A percentile compares a stretch with the other conserved stretches of the same genome.
These are phyloP conservation scores for Trichomonascaceae sp. DNA, from an alignment of 1,139 yeast species.

Conservation along the genomic window DNA sequence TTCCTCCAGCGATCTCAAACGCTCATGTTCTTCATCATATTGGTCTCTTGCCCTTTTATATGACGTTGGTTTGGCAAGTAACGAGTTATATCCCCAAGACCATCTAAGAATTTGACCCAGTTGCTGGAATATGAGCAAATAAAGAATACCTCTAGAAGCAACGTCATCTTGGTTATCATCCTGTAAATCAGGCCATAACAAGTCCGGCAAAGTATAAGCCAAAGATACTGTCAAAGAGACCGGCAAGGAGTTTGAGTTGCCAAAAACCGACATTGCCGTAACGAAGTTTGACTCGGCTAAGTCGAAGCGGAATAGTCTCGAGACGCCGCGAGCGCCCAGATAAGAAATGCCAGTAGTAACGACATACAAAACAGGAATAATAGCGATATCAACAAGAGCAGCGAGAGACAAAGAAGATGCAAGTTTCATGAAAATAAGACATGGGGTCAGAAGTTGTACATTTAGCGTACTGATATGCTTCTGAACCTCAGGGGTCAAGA, in stretches of 20 bases:
- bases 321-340: conserved; percentile 46
- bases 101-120: conserved; percentile 78
- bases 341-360: conserved; percentile 59
- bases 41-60: background rate
- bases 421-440: conserved; percentile 71
- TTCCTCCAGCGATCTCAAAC: background rate
- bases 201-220: conserved; percentile 65
- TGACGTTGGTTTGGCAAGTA: conserved; percentile 46
- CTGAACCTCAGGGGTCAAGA: conserved; percentile 56
- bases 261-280: conserved; percentile 85
- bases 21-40: conserved; percentile 3
- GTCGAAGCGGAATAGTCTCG: conserved; percentile 46
- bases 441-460: conserved; percentile 78
- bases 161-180: conserved; percentile 64
- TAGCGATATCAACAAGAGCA: conserved; percentile 60
- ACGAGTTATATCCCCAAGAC: conserved; percentile 88
- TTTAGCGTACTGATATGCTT: conserved; percentile 61
- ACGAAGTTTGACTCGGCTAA: conserved; percentile 70
- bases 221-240: conserved; percentile 69
- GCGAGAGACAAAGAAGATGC: conserved; percentile 66
- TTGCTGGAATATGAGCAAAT: conserved; percentile 74
- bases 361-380: conserved; percentile 69
- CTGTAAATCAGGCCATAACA: conserved; percentile 66
- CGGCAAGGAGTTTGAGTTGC: conserved; percentile 57
- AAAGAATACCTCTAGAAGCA: conserved; percentile 74